Conservation (phyloP, 768 basidiomycete genomes). For the Hysterangium stoloniferum region DNA sequence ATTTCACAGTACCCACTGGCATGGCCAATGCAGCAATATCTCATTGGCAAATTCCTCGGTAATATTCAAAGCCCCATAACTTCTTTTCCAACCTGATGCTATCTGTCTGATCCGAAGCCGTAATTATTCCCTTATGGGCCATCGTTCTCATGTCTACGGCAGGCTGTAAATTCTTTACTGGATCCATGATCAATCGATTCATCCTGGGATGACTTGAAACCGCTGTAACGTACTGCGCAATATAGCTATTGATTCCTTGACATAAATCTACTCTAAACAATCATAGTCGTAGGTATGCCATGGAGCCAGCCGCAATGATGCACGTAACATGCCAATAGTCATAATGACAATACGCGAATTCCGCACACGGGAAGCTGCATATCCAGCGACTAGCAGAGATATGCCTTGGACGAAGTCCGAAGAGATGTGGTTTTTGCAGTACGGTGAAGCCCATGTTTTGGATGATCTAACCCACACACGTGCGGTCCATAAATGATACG, state of each 20-base stretch:
- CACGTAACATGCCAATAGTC: constrained; percentile 23
- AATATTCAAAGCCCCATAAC: not conserved
- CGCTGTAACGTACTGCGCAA: constrained; percentile 24
- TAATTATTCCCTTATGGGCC: constrained; percentile 26
- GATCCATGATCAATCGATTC: constrained; percentile 22
- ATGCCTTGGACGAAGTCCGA: constrained; percentile 17
- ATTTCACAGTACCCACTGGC: constrained; percentile 23
- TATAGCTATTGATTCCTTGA: too few species aligned
- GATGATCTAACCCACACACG: constrained; percentile 14
- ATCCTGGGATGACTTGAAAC: constrained; percentile 23
- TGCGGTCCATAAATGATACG: not conserved
- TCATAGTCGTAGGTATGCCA: constrained; percentile 27
- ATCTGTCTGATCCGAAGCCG: constrained; percentile 12
- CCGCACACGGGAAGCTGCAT: constrained; percentile 16
- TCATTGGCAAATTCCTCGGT: constrained; percentile 15
- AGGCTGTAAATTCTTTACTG: constrained; percentile 19
- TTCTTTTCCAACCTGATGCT: constrained; percentile 6
- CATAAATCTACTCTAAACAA: too few species aligned
- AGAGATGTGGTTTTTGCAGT: constrained; percentile 19
- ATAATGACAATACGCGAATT: constrained; percentile 14
- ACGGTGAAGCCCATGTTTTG: constrained; percentile 19
- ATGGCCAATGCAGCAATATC: constrained; percentile 24
- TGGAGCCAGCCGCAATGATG: constrained; percentile 24
- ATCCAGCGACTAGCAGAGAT: constrained; percentile 16
- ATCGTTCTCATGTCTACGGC: constrained; percentile 25